A percentile compares a stretch with the other conserved stretches of the same genome.
phyloP scores from a whole-genome alignment of 75 land plant genomes.

The Cryptomeria japonica region DNA sequence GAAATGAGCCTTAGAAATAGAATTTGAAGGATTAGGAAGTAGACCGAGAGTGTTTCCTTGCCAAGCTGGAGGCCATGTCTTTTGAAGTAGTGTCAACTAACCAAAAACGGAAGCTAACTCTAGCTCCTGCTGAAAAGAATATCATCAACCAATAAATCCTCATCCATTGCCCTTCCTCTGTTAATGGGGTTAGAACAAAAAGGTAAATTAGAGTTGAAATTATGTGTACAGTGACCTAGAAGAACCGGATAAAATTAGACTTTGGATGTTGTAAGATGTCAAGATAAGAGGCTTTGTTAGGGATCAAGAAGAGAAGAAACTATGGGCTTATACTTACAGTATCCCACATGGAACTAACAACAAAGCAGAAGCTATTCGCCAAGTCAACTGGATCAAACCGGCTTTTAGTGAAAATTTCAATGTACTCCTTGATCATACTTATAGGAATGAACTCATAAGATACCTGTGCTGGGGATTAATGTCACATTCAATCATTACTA shows the following conservation, averaged over 20 bases:
- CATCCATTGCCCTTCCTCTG: not conserved
- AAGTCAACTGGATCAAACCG: no score
- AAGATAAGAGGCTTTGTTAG: no score
- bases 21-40: not conserved
- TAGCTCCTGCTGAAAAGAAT: not conserved
- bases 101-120: not conserved
- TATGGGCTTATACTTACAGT: not conserved
- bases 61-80: not conserved
- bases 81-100: not conserved
- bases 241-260: not conserved
- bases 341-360: not conserved
- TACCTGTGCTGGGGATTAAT: no score
- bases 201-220: not conserved
- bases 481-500: not conserved
- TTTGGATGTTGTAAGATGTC: not conserved
- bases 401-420: not conserved
- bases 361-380: not conserved
- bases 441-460: no score
- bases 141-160: not conserved
- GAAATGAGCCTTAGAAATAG: not conserved
- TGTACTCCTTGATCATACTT: no score
- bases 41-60: not conserved
- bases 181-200: not conserved
- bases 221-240: not conserved
- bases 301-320: not conserved